Percentiles rank a stretch among this genome's conserved stretches.
phyloP scores from a whole-genome alignment of 345 rosid species.

The Carallia brachiata region DNA sequence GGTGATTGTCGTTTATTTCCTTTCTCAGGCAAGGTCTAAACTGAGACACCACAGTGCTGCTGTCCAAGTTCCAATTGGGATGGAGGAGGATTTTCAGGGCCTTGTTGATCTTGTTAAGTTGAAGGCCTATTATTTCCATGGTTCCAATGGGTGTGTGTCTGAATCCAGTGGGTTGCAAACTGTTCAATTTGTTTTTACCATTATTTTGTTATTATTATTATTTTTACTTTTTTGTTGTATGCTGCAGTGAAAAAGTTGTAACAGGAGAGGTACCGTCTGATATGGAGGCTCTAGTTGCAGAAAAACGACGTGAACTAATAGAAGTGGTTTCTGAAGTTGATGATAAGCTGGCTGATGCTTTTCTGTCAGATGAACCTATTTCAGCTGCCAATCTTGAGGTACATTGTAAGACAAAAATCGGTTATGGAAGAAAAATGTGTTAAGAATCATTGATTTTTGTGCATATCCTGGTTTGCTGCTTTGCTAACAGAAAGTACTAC shows the following conservation, averaged over 20 bases:
- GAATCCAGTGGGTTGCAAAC: conserved; percentile 10
- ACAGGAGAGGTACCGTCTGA: conserved; percentile 70
- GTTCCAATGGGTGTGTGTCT: conserved; percentile 79
- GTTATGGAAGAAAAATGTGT: background rate
- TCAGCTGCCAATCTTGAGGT: conserved; percentile 84
- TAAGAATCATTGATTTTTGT: background rate
- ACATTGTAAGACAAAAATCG: conserved; percentile 4
- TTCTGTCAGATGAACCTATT: conserved; percentile 84
- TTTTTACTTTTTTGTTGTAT: conserved; percentile 9
- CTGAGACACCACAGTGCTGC: conserved; percentile 96
- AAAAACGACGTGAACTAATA: conserved; percentile 80
- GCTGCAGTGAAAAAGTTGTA: conserved; percentile 77
- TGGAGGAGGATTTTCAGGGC: conserved; percentile 89
- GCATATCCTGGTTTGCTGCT: background rate
- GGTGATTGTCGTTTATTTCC: conserved; percentile 1
- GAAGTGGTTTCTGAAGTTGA: conserved; percentile 96
- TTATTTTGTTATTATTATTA: background rate
- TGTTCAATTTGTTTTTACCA: background rate
- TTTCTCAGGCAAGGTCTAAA: conserved; percentile 78
- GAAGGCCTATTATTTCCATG: conserved; percentile 74
- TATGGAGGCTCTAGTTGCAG: conserved; percentile 72
- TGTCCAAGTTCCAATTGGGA: conserved; percentile 91
- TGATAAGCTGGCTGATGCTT: conserved; percentile 83
- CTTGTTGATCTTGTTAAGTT: conserved; percentile 77
- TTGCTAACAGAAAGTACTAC: no score